Evolutionary conservation across 129 eudicot species (phyloP), one percentile per base, ranked within the genome.

Genomic region (sunflower (Helianthus annuus)): DNA sequence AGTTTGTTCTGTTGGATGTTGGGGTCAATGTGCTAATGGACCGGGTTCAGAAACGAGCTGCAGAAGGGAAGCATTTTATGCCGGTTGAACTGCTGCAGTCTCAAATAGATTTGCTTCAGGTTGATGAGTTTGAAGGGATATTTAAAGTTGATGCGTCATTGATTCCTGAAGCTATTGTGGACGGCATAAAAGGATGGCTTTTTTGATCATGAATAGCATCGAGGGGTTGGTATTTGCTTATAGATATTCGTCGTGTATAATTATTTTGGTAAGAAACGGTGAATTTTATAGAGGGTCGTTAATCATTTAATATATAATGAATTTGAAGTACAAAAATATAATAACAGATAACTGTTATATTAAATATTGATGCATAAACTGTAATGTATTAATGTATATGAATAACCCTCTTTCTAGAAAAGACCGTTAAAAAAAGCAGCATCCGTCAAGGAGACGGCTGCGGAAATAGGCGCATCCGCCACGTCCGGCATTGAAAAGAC

Each of bases 51-150:
- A 84, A 81, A 70, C 81, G 99, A 70, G 85, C 81, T 32, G 89
- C 83, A 42, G 85, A 85, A 60, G 96, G 97, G 64, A 82, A 80
- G 65, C 99, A 94, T 81, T 94, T 94, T 77, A 90, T 90, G 99
- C 97, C 99, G 4, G 80, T 82, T 69, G 75, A 82, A 46, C 85
- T 94, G 48, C 75, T 94, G 85, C 89, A 84, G 54, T 90, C 99
- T 24, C 99, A 94, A 38, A 39, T 94, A 10, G 94, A 84, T 62
- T 75, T 81, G 51, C 94, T 94, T 29, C 84, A 88, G 85, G 81
- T 88, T 70, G 97, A 94, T 64, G 96, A 68, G 39, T 77, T 86
- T 36, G 97, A 94, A 83, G 89, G 94, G 75, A 83, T 94, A 61
- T 44, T 77, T 24, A 80, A 69, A 68, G 87, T 90, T 66, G 97